phyloP scores from a whole-genome alignment of 2,329 filamentous ascomycete genomes.

The Erysiphe neolycopersici region DNA sequence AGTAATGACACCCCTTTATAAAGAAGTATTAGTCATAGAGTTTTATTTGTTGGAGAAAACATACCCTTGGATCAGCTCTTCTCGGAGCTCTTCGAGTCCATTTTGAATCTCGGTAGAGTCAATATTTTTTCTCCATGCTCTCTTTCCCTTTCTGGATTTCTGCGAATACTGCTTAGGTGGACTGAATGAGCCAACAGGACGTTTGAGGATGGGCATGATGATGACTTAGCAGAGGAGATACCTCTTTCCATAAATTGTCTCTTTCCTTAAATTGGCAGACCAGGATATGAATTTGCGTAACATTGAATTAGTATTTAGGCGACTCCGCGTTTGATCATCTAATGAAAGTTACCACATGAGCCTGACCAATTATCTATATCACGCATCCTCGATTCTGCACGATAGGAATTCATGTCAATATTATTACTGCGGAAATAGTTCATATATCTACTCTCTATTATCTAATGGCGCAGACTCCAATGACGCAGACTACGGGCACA shows the following conservation, averaged over 20 bases:
- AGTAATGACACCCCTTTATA: conserved; percentile 47
- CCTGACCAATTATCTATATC: no score
- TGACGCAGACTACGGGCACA: conserved; percentile 64
- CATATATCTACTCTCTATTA: not conserved
- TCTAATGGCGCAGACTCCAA: conserved; percentile 54
- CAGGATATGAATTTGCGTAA: no score
- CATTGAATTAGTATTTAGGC: no score
- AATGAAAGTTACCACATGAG: no score
- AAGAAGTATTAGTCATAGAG: conserved; percentile 2
- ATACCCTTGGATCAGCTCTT: conserved; percentile 77
- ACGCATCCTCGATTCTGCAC: no score
- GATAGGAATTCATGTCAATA: no score
- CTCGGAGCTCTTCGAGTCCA: conserved; percentile 60
- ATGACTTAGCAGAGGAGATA: not conserved
- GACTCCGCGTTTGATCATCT: no score
- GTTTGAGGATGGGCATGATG: not conserved
- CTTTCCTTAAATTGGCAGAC: no score
- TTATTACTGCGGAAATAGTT: no score
- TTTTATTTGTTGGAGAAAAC: conserved; percentile 2
- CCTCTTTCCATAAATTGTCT: not conserved
- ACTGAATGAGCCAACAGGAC: not conserved
- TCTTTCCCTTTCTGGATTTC: conserved; percentile 88
- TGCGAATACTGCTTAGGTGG: conserved; percentile 43
- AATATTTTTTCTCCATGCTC: conserved; percentile 96
- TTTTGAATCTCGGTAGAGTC: conserved; percentile 66